phyloP scores from a whole-genome alignment of 2,329 filamentous ascomycete genomes.

The Pyricularia pennisetigena region DNA sequence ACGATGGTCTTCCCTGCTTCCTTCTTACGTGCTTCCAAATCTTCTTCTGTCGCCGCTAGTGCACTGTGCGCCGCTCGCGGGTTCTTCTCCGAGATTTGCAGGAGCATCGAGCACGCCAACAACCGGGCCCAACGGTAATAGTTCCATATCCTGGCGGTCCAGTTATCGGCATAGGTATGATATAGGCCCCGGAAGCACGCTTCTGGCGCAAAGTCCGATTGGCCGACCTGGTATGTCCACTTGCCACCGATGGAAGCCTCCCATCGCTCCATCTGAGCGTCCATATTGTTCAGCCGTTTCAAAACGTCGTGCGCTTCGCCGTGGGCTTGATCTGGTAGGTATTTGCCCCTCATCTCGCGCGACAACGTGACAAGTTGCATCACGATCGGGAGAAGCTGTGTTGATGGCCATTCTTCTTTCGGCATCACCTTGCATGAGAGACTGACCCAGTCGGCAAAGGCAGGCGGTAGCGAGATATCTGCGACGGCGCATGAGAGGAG shows the following conservation, averaged over 20 bases:
- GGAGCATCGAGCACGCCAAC: constrained; percentile 38
- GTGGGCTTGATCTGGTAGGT: constrained; percentile 23
- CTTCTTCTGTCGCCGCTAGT: background rate
- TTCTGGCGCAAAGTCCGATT: constrained; percentile 22
- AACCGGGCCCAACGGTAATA: constrained; percentile 51
- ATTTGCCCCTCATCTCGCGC: constrained; percentile 21
- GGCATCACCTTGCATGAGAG: constrained; percentile 23
- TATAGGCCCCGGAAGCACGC: constrained; percentile 42
- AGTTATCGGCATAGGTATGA: constrained; percentile 44
- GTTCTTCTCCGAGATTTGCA: constrained; percentile 12
- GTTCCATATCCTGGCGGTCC: constrained; percentile 45
- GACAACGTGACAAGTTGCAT: constrained; percentile 29
- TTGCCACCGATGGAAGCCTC: constrained; percentile 21
- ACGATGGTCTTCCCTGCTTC: constrained; percentile 20
- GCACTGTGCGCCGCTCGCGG: background rate
- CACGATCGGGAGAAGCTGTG: constrained; percentile 29
- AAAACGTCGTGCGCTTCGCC: constrained; percentile 22
- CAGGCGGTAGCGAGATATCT: constrained; percentile 26
- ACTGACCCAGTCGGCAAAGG: constrained; percentile 32
- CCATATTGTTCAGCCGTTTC: constrained; percentile 27
- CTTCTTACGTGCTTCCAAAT: background rate
- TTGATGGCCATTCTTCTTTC: constrained; percentile 25
- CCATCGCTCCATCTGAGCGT: constrained; percentile 28
- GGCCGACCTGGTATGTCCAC: constrained; percentile 27
- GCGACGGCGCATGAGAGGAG: constrained; percentile 33